A percentile compares a stretch with the other conserved stretches of the same genome.
phyloP scores from a whole-genome alignment of 257 asterid species.

The Haberlea rhodopensis region DNA sequence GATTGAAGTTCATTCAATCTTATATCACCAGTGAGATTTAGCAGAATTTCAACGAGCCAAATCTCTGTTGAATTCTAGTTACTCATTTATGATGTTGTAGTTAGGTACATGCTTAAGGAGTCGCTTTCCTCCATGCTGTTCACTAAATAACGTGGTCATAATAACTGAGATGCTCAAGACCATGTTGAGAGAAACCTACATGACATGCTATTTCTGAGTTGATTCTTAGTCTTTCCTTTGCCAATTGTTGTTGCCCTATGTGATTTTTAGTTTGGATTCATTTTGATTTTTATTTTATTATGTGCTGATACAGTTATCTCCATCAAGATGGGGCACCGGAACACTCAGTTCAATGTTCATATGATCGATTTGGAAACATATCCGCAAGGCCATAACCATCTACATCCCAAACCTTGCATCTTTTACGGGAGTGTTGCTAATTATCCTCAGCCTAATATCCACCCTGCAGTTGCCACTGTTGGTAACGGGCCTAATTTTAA shows the following conservation, averaged over 20 bases:
- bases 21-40: neutral
- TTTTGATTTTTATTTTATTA: conserved; percentile 15
- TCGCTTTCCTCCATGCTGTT: neutral
- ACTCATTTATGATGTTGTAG: neutral
- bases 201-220: neutral
- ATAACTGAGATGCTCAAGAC: neutral
- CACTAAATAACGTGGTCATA: neutral
- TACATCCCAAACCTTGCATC: conserved; percentile 55
- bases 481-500: conserved; percentile 39
- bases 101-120: neutral
- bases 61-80: neutral
- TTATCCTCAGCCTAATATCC: conserved; percentile 51
- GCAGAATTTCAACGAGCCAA: neutral
- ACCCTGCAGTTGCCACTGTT: conserved; percentile 38
- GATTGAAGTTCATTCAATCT: neutral
- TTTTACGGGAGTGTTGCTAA: conserved; percentile 46
- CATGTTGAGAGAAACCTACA: neutral
- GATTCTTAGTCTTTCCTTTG: neutral
- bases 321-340: conserved; percentile 70
- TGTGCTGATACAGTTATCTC: conserved; percentile 44
- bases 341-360: conserved; percentile 43
- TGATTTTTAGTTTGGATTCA: neutral
- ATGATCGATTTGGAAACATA: conserved; percentile 54
- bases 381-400: conserved; percentile 54
- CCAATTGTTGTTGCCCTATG: conserved; percentile 4